phyloP scores from a whole-genome alignment of 2,329 filamentous ascomycete species.

The Dothideomycetidae sp. region DNA sequence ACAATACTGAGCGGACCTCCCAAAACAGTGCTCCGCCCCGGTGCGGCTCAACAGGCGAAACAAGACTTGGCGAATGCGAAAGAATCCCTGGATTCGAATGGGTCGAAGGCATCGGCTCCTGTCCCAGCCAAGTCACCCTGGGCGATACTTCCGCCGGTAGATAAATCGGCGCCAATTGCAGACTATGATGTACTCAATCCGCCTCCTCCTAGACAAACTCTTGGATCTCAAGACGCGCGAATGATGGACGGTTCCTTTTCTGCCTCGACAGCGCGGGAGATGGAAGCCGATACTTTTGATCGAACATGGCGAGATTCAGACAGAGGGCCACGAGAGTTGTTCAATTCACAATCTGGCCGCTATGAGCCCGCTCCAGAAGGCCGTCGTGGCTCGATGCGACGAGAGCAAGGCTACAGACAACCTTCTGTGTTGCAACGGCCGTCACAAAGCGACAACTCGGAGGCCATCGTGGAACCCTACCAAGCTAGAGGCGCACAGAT shows the following conservation, averaged over 20 bases:
- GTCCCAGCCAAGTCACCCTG: constrained; percentile 78
- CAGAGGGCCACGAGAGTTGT: constrained; percentile 59
- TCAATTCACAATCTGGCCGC: constrained; percentile 86
- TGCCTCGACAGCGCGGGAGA: constrained; percentile 53
- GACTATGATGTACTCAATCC: constrained; percentile 37
- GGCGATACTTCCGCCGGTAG: constrained; percentile 73
- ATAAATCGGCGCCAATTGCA: constrained; percentile 58
- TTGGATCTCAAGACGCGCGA: constrained; percentile 45
- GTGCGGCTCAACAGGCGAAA: constrained; percentile 26
- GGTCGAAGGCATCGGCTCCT: constrained; percentile 56
- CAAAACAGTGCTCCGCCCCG: constrained; percentile 38
- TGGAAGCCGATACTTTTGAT: constrained; percentile 87
- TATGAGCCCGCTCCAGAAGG: constrained; percentile 75
- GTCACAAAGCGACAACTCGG: constrained; percentile 45
- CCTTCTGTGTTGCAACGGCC: constrained; percentile 68
- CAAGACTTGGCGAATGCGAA: constrained; percentile 30
- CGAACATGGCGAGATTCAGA: constrained; percentile 64
- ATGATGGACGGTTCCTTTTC: constrained; percentile 34
- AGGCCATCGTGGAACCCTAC: constrained; percentile 75
- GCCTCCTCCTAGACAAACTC: constrained; percentile 16
- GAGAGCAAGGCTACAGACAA: constrained; percentile 53
- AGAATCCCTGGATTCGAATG: constrained; percentile 47
- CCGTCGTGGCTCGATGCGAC: constrained; percentile 54
- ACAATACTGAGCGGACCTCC: constrained; percentile 23
- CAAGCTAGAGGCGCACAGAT: constrained; percentile 55